Base-by-base conservation (phyloP, 129 eudicot species). In the Helianthus annuus region DNA sequence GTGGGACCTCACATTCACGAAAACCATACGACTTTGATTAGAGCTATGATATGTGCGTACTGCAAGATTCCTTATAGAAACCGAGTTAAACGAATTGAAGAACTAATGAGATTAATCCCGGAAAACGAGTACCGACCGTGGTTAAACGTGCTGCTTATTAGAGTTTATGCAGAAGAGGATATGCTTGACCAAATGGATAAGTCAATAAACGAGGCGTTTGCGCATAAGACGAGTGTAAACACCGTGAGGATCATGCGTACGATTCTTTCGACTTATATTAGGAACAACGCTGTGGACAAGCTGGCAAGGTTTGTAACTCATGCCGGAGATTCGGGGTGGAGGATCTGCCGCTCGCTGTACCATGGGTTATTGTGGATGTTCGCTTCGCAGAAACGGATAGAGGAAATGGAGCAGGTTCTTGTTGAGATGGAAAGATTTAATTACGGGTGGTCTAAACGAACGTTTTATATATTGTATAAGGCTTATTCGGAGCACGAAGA, bases 341-440 rank as follows among this genome's bases (percentile, higher is more conserved):
- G 73, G 70, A 70, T 84, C 1, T 84, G 88, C 52, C 82, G 96
- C 44, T 84, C 89, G 42, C 62, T 88, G 29, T 94, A 84, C 79
- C 99, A 94, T 63, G 86, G 90, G 75, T 72, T 80, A 69, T 70
- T 94, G 97, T 76, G 81, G 72, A 75, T 88, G 97, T 88, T 90
- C 51, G 65, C 86, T 3, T 52, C 84, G 14, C 78, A 90, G 14
- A 83, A 72, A 39, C 96, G 97, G 36, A 64, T 94, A 61, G 72
- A 70, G 40, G 99, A 94, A 69, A 94, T 94, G 99, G 99, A 94
- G 77, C 79, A 69, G 40, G 97, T 90, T 56, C 86, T 94, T 52
- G 72, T 64, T 62, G 97, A 90, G 71, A 94, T 94, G 99, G 82
- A 80, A 72, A 86, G 53, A n/a, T 59, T 75, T 14, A 90, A 86